Evolutionary conservation across 1,139 yeast species (phyloP), one percentile per base, ranked within the genome.

Genomic region (Suhomyces taliae): DNA sequence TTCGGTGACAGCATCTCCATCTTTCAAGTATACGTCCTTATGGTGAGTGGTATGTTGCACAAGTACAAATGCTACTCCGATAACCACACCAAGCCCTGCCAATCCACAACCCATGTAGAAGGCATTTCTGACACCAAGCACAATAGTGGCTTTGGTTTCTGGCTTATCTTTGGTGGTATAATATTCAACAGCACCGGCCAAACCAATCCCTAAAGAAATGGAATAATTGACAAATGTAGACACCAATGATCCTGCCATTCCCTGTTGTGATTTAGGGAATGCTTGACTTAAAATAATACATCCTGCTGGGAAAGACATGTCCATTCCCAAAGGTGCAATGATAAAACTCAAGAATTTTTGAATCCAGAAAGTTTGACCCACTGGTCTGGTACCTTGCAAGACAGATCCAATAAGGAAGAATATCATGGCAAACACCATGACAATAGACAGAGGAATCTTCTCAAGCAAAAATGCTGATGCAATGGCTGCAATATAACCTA

Each of bases 301-400:
- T 1, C 79, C 85, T 0, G 87, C 80, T 0, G 89, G 88, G 60
- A 82, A 83, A 43, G 84, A 79, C 69, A 79, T 74, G 58, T 83
- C 88, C 85, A 83, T 81, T 0, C 85, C 88, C 54, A 77, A 73
- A 0, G 83, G 77, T 29, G 70, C 71, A n/a, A 82, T 53, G 2
- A 80, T 40, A 34, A 68, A 52, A 3, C 80, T 64, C 2, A 80
- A 74, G 53, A 83, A 81, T 40, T 75, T 70, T 48, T 78, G 81
- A 2, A 75, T 73, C 85, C 85, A 82, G 59, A 71, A 82, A 0
- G 64, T 70, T 56, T 80, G 81, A 27, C 70, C 64, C 1, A 66
- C 66, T 0, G 79, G 80, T 35, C 77, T 62, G 0, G 79, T 70
- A 0, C 79, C 82, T 60, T 74, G 62, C 24, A 81, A 48, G 3